These are phyloP conservation scores for Paramecium pentaurelia DNA, from an alignment of 73 alveolate species.

Conservation along the genomic window DNA sequence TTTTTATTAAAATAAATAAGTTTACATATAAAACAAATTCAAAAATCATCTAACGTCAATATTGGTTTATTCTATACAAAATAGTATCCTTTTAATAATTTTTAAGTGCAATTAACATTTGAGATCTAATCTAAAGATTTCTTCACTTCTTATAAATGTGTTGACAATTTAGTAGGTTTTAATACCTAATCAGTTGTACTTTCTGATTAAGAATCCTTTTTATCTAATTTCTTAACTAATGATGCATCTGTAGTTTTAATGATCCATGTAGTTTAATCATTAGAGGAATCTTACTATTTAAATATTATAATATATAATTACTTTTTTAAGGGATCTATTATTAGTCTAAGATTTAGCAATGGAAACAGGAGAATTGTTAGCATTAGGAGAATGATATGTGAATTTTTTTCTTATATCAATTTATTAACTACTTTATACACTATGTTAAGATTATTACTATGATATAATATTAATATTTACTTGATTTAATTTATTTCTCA, in stretches of 20 bases:
- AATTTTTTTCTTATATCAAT: not conserved
- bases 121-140: not conserved
- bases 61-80: not conserved
- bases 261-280: not conserved
- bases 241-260: constrained; percentile 2
- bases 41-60: not conserved
- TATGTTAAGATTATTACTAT: not conserved
- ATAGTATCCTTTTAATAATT: not conserved
- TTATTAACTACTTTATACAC: not conserved
- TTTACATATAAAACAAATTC: not conserved
- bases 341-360: not conserved
- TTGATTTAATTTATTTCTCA: not conserved
- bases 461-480: not conserved
- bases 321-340: not conserved
- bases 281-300: not conserved
- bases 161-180: not conserved
- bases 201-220: not conserved
- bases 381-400: not conserved
- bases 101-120: not conserved
- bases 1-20: not conserved
- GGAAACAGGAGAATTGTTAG: not conserved
- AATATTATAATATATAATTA: not conserved
- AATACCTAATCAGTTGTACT: not conserved
- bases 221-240: not conserved
- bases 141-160: not conserved